Evolutionary conservation across 2,329 filamentous ascomycete genomes (phyloP).

Genomic region (Bipolaris sorokiniana): DNA sequence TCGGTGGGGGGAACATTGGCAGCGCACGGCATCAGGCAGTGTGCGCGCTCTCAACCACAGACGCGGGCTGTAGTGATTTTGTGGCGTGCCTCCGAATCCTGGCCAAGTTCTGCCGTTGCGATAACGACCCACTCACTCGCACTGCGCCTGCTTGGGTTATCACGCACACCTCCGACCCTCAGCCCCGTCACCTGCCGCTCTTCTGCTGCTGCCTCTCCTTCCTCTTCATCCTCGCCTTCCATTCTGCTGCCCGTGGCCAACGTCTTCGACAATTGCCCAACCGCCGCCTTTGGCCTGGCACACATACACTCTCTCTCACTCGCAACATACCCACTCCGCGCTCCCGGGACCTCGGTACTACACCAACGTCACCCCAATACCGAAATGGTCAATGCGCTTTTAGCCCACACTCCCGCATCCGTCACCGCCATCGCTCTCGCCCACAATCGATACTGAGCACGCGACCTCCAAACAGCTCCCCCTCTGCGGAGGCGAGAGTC

Average conservation of each 20-base stretch:
- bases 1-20: constrained; percentile 16
- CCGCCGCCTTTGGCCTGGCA: constrained; percentile 10
- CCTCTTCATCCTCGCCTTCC: constrained; percentile 13
- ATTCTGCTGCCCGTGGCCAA: no score
- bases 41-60: constrained; percentile 24
- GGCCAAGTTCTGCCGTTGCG: constrained; percentile 28
- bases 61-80: constrained; percentile 20
- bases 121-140: constrained; percentile 31
- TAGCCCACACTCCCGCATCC: constrained; percentile 23
- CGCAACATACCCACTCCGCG: constrained; percentile 25
- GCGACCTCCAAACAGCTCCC: constrained; percentile 43
- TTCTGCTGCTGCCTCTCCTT: constrained; percentile 3
- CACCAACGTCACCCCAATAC: constrained; percentile 30
- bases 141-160: constrained; percentile 19
- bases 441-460: constrained; percentile 34
- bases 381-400: constrained; percentile 47
- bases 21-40: constrained; percentile 24
- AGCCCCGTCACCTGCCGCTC: constrained; percentile 12
- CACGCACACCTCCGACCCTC: constrained; percentile 12
- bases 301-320: neutral
- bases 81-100: constrained; percentile 23
- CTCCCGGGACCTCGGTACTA: constrained; percentile 38
- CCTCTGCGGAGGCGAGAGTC: constrained; percentile 51
- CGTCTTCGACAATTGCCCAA: neutral
- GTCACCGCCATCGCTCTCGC: constrained; percentile 28